Evolutionary conservation across 164 flowering plant species (phyloP).

Genomic region (Sextonia rubra): DNA sequence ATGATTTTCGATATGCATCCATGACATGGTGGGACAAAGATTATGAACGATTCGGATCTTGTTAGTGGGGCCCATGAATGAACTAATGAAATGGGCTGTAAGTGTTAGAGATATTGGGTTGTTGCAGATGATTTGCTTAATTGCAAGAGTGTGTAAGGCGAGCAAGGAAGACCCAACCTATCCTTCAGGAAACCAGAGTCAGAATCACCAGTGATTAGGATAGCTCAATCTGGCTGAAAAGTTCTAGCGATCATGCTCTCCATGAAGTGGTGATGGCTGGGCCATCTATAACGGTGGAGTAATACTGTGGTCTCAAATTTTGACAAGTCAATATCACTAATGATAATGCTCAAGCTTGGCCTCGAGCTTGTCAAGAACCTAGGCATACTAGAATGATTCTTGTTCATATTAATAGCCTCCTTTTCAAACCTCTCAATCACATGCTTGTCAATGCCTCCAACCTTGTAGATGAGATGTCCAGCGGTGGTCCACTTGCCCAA

Average conservation of each 20-base stretch:
- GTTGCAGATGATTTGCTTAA: conserved; percentile 68
- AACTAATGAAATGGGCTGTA: too few relatives aligned
- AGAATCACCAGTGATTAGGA: conserved; percentile 80
- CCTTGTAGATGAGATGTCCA: conserved; percentile 79
- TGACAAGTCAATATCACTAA: conserved; percentile 76
- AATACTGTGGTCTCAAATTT: conserved; percentile 83
- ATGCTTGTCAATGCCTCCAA: conserved; percentile 90
- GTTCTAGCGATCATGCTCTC: conserved; percentile 87
- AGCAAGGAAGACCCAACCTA: conserved; percentile 76
- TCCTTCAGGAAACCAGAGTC: conserved; percentile 84
- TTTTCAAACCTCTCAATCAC: conserved; percentile 82
- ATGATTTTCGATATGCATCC: too few relatives aligned
- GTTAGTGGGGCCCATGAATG: too few relatives aligned
- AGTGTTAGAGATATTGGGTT: too few relatives aligned
- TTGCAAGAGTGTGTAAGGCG: conserved; percentile 66
- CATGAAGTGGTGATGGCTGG: conserved; percentile 80
- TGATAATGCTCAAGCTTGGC: conserved; percentile 83
- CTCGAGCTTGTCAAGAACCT: conserved; percentile 83
- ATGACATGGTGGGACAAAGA: too few relatives aligned
- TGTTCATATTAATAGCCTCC: conserved; percentile 92
- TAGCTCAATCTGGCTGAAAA: conserved; percentile 78
- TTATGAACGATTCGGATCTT: too few relatives aligned
- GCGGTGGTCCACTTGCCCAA: conserved; percentile 69
- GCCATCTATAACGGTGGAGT: conserved; percentile 86
- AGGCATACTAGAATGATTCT: conserved; percentile 80